Evolutionary conservation across 202 grass and related monocot species (phyloP).

Genomic region (Panicum hallii): DNA sequence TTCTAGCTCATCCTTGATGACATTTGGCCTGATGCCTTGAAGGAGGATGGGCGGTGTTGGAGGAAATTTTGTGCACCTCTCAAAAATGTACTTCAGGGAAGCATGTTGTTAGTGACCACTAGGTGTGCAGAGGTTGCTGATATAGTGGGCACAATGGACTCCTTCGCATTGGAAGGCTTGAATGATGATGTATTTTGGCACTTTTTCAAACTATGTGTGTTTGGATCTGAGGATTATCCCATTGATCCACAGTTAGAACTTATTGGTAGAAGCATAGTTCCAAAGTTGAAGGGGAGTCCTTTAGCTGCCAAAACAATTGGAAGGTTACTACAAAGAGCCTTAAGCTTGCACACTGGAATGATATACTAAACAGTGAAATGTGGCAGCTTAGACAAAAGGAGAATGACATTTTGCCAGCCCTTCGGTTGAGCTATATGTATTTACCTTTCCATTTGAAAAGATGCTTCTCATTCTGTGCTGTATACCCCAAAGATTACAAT

Average conservation of each 20-base stretch:
- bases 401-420: conserved; percentile 34
- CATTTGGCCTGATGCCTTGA: conserved; percentile 24
- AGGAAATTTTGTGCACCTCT: conserved; percentile 23
- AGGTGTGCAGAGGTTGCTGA: not conserved
- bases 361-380: conserved; percentile 4
- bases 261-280: conserved; percentile 39
- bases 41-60: not conserved
- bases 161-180: not conserved
- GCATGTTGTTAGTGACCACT: conserved; percentile 19
- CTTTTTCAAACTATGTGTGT: conserved; percentile 16
- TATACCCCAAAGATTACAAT: conserved; percentile 47
- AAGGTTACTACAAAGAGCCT: not conserved
- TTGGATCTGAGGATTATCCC: not conserved
- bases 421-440: conserved; percentile 53
- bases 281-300: not conserved
- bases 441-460: conserved; percentile 26
- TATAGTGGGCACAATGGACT: not conserved
- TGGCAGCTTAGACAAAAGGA: conserved; percentile 21
- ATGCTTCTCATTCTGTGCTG: conserved; percentile 33
- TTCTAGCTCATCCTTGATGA: conserved; percentile 11
- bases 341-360: not conserved
- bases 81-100: not conserved
- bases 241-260: conserved; percentile 6
- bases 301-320: conserved; percentile 43
- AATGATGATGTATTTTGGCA: not conserved